Conservation (phyloP, 306 rosid genomes). For the Quercus ilex region DNA sequence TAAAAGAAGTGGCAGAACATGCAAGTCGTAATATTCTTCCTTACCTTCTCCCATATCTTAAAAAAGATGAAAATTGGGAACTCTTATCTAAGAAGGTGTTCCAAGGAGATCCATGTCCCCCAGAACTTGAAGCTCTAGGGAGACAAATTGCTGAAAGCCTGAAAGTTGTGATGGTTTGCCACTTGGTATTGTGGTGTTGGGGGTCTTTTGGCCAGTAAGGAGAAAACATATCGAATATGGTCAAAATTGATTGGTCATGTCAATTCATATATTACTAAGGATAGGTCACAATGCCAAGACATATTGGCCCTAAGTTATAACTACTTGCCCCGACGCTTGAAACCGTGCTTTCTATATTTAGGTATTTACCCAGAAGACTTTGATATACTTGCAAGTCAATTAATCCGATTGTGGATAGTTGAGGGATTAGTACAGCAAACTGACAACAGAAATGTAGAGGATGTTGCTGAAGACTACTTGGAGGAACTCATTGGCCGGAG, state of each 20-base stretch:
- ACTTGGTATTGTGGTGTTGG: background rate
- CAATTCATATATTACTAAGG: background rate
- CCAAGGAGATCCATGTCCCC: background rate
- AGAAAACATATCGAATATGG: background rate
- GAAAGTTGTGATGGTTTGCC: background rate
- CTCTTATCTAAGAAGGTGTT: background rate
- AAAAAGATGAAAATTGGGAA: background rate
- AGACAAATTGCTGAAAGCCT: background rate
- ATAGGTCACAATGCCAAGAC: too few species aligned
- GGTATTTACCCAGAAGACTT: too few species aligned
- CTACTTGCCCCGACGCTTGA: too few species aligned
- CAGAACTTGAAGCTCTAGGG: background rate
- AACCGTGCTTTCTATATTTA: too few species aligned
- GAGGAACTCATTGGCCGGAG: background rate
- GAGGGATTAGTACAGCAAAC: too few species aligned
- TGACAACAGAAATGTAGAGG: background rate
- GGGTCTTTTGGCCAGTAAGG: background rate
- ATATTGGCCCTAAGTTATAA: too few species aligned
- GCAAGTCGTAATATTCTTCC: background rate
- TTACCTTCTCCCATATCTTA: background rate
- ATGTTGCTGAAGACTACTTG: background rate
- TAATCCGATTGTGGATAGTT: too few species aligned
- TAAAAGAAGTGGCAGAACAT: conserved; percentile 8
- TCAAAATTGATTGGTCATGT: conserved; percentile 15
- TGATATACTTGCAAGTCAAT: too few species aligned